Evolutionary conservation across 805 yeast genomes (phyloP), one percentile per base, ranked within the genome.

Genomic region (Starmerella sirachaensis): DNA sequence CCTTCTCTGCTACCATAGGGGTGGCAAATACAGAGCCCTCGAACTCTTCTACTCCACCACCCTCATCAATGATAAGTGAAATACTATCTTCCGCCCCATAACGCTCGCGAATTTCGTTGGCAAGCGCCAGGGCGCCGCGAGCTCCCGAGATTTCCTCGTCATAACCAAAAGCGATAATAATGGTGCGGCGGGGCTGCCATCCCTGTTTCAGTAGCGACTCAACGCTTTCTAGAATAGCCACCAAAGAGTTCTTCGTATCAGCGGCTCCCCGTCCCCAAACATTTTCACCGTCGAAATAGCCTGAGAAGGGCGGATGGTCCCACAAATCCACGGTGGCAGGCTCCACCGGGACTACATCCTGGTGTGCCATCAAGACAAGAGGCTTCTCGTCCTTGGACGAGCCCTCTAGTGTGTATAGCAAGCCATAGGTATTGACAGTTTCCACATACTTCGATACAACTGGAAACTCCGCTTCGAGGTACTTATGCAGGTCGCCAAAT

Each of bases 281-380:
- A 29, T 54, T 59, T 19, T 65, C 61, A 12, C 83, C 85, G 49
- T 83, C 93, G 52, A 62, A 80, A 49, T 68, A 62, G 12, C 79
- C 84, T 13, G 65, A 55, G 41, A 73, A 78, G 3, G 93, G 93
- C 9, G 75, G 76, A 52, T 72, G 64, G 0, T 60, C 59, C 93
- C 93, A 82, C 39, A 70, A 62, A 19, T 53, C 57, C 36, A 65
- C 56, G 0, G 84, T 73, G 21, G 47, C 69, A 11, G 57, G 54
- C 48, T 74, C 79, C 8, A 79, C 78, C 1, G 93, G 93, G 18
- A 82, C 93, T 4, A 77, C 82, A 51, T 81, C 93, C 55, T 72
- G 78, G 54, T 82, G 93, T 1, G 88, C 86, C 51, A 78, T 71
- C 35, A 80, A 61, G 57, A 82, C 52, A 19, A 76, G 48, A 11